phyloP scores from a whole-genome alignment of 1,284 basidiomycete genomes.

The Marasmius oreades region DNA sequence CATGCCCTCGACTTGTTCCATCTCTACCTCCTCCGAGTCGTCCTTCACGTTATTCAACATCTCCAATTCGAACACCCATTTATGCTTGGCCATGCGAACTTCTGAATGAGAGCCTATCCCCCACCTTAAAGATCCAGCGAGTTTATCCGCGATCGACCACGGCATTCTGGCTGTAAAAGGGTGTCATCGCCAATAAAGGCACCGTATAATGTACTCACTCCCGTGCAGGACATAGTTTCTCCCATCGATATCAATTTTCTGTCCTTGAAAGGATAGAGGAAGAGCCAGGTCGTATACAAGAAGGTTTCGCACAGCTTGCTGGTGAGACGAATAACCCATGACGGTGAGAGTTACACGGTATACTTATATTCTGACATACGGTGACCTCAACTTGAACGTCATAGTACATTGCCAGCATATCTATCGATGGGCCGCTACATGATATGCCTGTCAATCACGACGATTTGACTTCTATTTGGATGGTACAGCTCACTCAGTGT shows the following conservation, averaged over 20 bases:
- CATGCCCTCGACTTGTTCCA: background rate
- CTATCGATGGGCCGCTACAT: background rate
- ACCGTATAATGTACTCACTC: background rate
- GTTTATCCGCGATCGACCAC: background rate
- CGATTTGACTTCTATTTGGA: too few species aligned
- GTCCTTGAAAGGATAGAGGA: background rate
- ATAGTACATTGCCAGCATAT: background rate
- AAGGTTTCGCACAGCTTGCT: background rate
- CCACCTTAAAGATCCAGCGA: background rate
- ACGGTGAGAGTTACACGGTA: background rate
- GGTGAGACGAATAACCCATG: background rate
- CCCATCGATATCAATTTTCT: background rate
- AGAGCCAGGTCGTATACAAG: background rate
- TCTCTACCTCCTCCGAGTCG: background rate
- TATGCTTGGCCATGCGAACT: background rate
- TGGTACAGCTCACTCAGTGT: background rate
- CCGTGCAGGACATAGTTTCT: background rate
- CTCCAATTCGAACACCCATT: constrained; percentile 2
- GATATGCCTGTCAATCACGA: background rate
- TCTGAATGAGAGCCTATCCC: background rate
- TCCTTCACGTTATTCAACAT: background rate
- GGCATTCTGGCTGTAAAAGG: background rate
- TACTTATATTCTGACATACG: background rate
- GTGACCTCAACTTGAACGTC: background rate
- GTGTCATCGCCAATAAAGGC: too few species aligned